phyloP scores from a whole-genome alignment of 169 alveolate genomes.

The Miamiensis avidus region DNA sequence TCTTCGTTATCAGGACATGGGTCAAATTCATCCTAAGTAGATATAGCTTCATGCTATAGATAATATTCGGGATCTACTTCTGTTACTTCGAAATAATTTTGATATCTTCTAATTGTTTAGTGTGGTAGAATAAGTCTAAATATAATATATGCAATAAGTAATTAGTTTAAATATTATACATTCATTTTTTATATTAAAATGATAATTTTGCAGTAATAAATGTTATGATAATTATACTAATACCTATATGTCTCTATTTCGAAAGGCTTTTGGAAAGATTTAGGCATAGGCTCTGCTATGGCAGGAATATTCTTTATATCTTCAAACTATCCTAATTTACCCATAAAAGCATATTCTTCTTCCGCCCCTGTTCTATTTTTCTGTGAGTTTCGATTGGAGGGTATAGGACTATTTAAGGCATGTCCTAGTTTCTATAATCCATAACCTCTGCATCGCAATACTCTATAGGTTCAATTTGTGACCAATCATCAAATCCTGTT shows the following conservation, averaged over 20 bases:
- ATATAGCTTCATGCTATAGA: constrained; percentile 13
- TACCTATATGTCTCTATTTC: constrained; percentile 34
- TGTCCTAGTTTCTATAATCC: constrained; percentile 36
- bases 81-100: constrained; percentile 1
- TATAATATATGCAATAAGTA: not conserved
- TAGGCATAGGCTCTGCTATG: constrained; percentile 37
- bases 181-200: too few relatives aligned
- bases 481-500: constrained; percentile 47
- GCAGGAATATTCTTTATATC: constrained; percentile 6
- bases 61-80: constrained; percentile 51
- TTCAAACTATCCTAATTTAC: constrained; percentile 33
- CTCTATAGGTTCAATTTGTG: constrained; percentile 30
- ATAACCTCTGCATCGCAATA: constrained; percentile 32
- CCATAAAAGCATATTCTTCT: constrained; percentile 31
- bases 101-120: constrained; percentile 50
- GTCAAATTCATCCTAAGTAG: constrained; percentile 34
- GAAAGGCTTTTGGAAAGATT: constrained; percentile 37
- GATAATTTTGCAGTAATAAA: too few relatives aligned
- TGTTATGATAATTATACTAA: too few relatives aligned
- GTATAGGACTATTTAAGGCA: constrained; percentile 18
- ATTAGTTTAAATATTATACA: too few relatives aligned
- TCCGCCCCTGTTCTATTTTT: constrained; percentile 46
- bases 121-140: constrained; percentile 31
- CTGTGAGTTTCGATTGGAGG: constrained; percentile 30
- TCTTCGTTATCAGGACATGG: not conserved